These are phyloP conservation scores for Manihot esculenta DNA, from an alignment of 441 rosid species.

Conservation along the genomic window DNA sequence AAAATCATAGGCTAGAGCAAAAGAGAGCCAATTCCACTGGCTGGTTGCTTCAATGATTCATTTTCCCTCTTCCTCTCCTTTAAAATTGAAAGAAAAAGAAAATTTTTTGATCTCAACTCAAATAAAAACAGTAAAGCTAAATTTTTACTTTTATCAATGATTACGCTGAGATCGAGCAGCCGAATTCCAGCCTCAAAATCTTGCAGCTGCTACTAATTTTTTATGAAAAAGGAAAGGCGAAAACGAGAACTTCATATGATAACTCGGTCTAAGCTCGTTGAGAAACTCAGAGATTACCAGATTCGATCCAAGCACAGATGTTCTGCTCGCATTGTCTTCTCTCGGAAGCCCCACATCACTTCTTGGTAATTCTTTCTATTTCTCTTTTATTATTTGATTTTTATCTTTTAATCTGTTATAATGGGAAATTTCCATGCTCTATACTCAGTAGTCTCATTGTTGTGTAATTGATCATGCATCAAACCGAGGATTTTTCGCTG, in stretches of 20 bases:
- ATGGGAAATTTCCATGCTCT: background rate
- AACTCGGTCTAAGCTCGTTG: slow-evolving; percentile 21
- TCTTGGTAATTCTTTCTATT: slow-evolving; percentile 33
- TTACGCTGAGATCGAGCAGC: background rate
- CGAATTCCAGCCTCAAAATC: background rate
- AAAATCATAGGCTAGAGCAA: too few relatives aligned
- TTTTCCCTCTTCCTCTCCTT: background rate
- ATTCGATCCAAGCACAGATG: slow-evolving; percentile 47
- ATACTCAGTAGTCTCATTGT: background rate
- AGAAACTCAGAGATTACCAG: slow-evolving; percentile 47
- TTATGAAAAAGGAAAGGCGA: slow-evolving; percentile 35
- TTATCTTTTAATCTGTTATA: background rate
- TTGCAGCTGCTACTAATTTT: background rate
- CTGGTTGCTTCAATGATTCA: background rate
- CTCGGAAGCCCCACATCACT: slow-evolving; percentile 43
- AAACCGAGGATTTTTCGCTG: too few relatives aligned
- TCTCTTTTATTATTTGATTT: background rate
- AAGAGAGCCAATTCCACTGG: background rate
- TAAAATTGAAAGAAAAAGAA: background rate
- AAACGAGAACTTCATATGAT: slow-evolving; percentile 3
- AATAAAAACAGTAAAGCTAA: too few relatives aligned
- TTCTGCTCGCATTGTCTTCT: slow-evolving; percentile 47
- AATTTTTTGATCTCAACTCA: too few relatives aligned
- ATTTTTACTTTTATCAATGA: background rate
- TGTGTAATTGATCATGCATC: background rate